phyloP scores from a whole-genome alignment of 768 basidiomycete species.

The Boletus pseudo-olivaceus region DNA sequence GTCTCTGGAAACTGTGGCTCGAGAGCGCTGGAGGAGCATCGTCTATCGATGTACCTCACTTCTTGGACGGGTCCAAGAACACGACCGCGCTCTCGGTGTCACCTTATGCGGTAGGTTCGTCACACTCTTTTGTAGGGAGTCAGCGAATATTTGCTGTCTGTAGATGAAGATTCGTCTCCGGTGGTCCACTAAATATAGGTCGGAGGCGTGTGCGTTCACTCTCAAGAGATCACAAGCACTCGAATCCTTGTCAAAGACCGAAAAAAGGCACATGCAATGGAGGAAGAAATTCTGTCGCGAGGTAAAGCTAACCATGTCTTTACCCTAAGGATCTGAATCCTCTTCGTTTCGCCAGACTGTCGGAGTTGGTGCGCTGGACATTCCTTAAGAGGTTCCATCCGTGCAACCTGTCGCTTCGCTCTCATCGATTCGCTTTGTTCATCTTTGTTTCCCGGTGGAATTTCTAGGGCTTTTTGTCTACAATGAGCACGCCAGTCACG shows the following conservation, averaged over 20 bases:
- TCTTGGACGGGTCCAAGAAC: constrained; percentile 6
- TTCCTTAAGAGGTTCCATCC: constrained; percentile 5
- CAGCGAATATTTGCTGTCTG: background rate
- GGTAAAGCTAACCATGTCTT: constrained; percentile 23
- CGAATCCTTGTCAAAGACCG: constrained; percentile 32
- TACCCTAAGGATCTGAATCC: background rate
- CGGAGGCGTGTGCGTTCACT: constrained; percentile 51
- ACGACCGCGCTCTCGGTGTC: constrained; percentile 12
- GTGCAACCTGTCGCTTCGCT: background rate
- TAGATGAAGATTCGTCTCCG: constrained; percentile 43
- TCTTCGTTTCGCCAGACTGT: constrained; percentile 12
- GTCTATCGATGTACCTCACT: constrained; percentile 13
- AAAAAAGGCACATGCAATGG: constrained; percentile 49
- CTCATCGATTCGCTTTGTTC: background rate
- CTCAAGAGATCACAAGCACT: constrained; percentile 38
- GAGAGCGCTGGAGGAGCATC: constrained; percentile 45
- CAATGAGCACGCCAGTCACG: constrained; percentile 2
- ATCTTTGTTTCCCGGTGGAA: background rate
- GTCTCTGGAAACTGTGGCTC: constrained; percentile 63
- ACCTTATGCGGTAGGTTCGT: constrained; percentile 18
- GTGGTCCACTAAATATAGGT: constrained; percentile 45
- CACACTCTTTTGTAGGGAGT: background rate
- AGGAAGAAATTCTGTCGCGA: constrained; percentile 53
- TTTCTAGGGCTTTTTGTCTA: background rate
- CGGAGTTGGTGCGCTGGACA: constrained; percentile 14